Evolutionary conservation across 2,329 filamentous ascomycete species (phyloP).

Genomic region (Colletotrichum destructivum): DNA sequence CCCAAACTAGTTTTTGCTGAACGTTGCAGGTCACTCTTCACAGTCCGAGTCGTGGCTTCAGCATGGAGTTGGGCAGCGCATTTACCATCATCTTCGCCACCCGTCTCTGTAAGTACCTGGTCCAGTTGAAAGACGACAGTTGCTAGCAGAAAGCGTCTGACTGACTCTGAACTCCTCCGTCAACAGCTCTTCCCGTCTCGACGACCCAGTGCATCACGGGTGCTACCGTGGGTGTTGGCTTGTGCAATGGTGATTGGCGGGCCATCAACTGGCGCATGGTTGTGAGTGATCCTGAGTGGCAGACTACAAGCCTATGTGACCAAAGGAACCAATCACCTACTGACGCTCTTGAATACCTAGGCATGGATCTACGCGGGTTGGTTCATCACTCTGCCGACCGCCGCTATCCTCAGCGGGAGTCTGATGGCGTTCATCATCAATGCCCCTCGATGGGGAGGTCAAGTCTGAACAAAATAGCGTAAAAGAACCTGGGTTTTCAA

Average conservation of each 20-base stretch:
- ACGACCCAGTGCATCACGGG: constrained; percentile 77
- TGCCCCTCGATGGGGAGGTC: constrained; percentile 65
- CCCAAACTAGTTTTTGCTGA: too few relatives aligned
- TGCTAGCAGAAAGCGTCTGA: constrained; percentile 15
- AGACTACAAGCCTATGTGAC: background rate
- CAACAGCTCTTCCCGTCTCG: constrained; percentile 70
- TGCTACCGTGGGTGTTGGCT: constrained; percentile 73
- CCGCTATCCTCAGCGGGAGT: constrained; percentile 71
- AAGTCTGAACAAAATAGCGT: background rate
- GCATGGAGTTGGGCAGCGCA: constrained; percentile 65
- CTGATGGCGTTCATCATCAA: constrained; percentile 76
- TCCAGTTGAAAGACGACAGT: background rate
- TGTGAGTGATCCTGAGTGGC: background rate
- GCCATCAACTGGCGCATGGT: constrained; percentile 77
- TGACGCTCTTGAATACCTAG: background rate
- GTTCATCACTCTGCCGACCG: constrained; percentile 72
- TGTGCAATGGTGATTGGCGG: constrained; percentile 71
- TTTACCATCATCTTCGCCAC: constrained; percentile 63
- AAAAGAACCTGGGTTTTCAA: background rate
- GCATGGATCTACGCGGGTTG: constrained; percentile 72
- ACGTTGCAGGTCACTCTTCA: constrained; percentile 65
- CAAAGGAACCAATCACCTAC: background rate
- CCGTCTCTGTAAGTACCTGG: constrained; percentile 14
- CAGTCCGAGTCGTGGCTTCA: constrained; percentile 69
- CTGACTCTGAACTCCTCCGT: background rate